A percentile compares a stretch with the other conserved stretches of the same genome.
phyloP scores from a whole-genome alignment of 805 yeast species.

The Yarrowia divulgata region DNA sequence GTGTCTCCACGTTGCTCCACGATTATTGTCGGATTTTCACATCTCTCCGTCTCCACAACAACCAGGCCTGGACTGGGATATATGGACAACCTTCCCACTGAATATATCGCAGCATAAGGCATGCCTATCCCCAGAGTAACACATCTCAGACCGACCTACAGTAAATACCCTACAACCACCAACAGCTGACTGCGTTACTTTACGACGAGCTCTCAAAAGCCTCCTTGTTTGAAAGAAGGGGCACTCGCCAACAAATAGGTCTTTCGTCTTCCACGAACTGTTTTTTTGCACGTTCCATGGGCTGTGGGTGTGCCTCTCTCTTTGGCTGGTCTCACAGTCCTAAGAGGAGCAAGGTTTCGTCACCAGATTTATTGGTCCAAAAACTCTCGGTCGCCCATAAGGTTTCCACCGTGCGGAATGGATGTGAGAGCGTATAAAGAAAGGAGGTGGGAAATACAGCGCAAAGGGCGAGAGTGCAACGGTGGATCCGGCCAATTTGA shows the following conservation, averaged over 20 bases:
- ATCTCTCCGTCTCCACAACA: not conserved
- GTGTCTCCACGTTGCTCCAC: not conserved
- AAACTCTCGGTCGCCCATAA: not conserved
- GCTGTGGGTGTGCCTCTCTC: not conserved
- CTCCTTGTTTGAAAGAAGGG: not conserved
- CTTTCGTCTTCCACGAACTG: not conserved
- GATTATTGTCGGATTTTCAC: not conserved
- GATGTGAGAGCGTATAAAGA: not conserved
- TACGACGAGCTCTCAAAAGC: not conserved
- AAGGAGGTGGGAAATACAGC: not conserved
- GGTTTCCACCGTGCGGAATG: not conserved
- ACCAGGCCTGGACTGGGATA: not conserved
- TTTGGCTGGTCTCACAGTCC: not conserved
- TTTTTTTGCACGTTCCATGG: not conserved
- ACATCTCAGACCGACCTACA: no score
- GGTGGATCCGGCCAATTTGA: not conserved
- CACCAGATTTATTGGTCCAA: not conserved
- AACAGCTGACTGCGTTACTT: not conserved
- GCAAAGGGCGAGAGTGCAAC: not conserved
- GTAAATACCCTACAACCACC: no score
- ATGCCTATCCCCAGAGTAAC: no score
- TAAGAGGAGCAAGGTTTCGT: constrained; percentile 9
- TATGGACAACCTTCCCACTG: not conserved
- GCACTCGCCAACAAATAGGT: not conserved
- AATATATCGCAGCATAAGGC: not conserved